Evolutionary conservation across 1,284 basidiomycete genomes (phyloP).

Genomic region (Tylopilus sp.): DNA sequence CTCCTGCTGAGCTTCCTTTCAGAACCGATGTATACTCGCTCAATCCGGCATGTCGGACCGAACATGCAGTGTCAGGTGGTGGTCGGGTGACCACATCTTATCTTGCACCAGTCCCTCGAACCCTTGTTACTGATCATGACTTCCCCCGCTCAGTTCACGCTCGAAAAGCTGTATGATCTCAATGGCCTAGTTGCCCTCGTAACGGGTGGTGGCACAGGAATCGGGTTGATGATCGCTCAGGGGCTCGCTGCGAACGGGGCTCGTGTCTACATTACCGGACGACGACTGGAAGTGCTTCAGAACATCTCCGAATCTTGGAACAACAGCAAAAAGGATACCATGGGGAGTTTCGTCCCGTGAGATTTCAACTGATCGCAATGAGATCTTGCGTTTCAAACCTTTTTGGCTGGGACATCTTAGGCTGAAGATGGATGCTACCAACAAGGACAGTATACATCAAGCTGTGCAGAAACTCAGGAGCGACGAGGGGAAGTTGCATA

Average conservation of each 20-base stretch:
- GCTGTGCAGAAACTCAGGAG: slow-evolving; percentile 46
- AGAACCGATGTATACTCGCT: too few species aligned
- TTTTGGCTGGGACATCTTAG: slow-evolving; percentile 37
- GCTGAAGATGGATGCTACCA: slow-evolving; percentile 66
- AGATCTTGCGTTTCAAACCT: slow-evolving; percentile 2
- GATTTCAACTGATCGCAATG: slow-evolving; percentile 24
- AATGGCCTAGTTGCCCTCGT: slow-evolving; percentile 67
- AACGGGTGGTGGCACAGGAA: slow-evolving; percentile 80
- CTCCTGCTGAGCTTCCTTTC: too few species aligned
- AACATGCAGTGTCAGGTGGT: too few species aligned
- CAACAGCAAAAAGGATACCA: slow-evolving; percentile 36
- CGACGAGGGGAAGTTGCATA: slow-evolving; percentile 67
- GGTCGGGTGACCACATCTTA: too few species aligned
- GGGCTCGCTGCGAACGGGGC: slow-evolving; percentile 77
- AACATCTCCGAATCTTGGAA: slow-evolving; percentile 51
- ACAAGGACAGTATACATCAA: slow-evolving; percentile 61
- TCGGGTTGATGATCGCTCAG: slow-evolving; percentile 72
- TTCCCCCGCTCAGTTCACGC: slow-evolving; percentile 22
- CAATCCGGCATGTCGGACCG: too few species aligned
- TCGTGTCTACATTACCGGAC: slow-evolving; percentile 77
- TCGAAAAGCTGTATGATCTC: slow-evolving; percentile 55
- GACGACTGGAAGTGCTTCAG: slow-evolving; percentile 63
- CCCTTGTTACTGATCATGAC: slow-evolving; percentile 28
- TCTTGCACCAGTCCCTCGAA: neutral
- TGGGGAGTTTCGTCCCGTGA: slow-evolving; percentile 58